phyloP scores from a whole-genome alignment of 2,329 filamentous ascomycete species.

The Cladobotryum mycophilum region DNA sequence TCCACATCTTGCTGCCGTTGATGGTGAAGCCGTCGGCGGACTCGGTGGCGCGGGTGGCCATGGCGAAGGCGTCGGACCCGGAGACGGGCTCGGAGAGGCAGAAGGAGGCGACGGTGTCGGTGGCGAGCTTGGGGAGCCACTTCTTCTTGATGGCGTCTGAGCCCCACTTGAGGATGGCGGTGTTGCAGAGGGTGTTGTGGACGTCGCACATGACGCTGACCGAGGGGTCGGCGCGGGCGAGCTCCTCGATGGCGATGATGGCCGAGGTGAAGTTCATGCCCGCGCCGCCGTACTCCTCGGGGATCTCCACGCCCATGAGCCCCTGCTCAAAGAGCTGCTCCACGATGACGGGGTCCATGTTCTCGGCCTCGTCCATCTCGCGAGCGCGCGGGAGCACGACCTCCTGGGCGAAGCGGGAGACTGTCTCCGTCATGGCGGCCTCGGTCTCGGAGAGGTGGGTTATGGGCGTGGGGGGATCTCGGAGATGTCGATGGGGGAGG shows the following conservation, averaged over 20 bases:
- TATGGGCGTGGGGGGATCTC: conserved; percentile 88
- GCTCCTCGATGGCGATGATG: conserved; percentile 94
- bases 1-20: conserved; percentile 98
- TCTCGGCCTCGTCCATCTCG: conserved; percentile 95
- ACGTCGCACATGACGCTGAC: conserved; percentile 95
- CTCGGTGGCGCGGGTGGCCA: conserved; percentile 84
- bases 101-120: conserved; percentile 84
- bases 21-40: conserved; percentile 80
- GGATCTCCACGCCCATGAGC: conserved; percentile 94
- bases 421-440: conserved; percentile 78
- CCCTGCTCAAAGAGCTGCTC: conserved; percentile 97
- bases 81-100: conserved; percentile 89
- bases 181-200: conserved; percentile 97
- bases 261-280: conserved; percentile 99
- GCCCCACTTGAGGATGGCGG: conserved; percentile 79
- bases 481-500: conserved; percentile 52
- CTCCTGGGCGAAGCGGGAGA: conserved; percentile 85
- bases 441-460: conserved; percentile 89
- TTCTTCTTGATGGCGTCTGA: conserved; percentile 71
- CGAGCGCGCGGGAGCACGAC: conserved; percentile 84
- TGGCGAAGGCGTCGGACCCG: conserved; percentile 91
- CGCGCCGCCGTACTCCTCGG: conserved; percentile 91
- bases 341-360: conserved; percentile 82
- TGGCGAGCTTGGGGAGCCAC: conserved; percentile 85
- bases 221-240: conserved; percentile 87